Evolutionary conservation across 1,284 basidiomycete genomes (phyloP).

Genomic region (Trichosporon asahii): DNA sequence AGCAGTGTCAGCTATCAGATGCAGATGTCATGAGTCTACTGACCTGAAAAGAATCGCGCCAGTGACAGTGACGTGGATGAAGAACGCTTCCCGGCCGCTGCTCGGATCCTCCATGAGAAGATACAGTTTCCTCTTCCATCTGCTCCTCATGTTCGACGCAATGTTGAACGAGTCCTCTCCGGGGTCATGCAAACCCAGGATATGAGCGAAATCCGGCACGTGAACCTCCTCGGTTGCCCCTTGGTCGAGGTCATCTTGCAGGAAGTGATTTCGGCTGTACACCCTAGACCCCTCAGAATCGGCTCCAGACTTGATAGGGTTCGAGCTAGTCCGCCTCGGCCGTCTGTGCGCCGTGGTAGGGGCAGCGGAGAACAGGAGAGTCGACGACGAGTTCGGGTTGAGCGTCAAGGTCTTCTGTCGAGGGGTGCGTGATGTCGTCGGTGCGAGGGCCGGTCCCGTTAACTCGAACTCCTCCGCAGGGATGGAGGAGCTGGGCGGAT

Average conservation of each 20-base stretch:
- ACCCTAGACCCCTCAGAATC: not conserved
- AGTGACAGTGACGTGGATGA: constrained; percentile 48
- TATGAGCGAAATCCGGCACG: constrained; percentile 49
- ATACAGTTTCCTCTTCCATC: constrained; percentile 50
- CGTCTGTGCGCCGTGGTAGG: not conserved
- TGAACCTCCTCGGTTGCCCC: constrained; percentile 38
- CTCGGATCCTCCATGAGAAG: constrained; percentile 52
- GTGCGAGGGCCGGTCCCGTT: not conserved
- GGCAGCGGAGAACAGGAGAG: not conserved
- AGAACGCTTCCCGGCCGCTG: constrained; percentile 48
- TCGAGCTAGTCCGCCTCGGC: constrained; percentile 9
- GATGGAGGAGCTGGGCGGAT: not conserved
- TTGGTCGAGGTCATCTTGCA: constrained; percentile 22
- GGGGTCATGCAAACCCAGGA: constrained; percentile 46
- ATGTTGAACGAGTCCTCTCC: constrained; percentile 50
- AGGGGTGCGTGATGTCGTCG: not conserved
- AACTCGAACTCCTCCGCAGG: constrained; percentile 7
- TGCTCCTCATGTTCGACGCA: constrained; percentile 40
- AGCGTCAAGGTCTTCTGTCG: constrained; percentile 1
- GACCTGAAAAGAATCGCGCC: constrained; percentile 51
- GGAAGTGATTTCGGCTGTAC: constrained; percentile 14
- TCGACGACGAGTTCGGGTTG: constrained; percentile 1
- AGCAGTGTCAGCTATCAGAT: constrained; percentile 50
- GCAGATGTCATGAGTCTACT: constrained; percentile 15
- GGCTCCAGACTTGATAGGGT: not conserved